Evolutionary conservation across 371 early-diverging fungal genomes (phyloP), one percentile per base, ranked within the genome.

Genomic region (Haplosporangium sp.): DNA sequence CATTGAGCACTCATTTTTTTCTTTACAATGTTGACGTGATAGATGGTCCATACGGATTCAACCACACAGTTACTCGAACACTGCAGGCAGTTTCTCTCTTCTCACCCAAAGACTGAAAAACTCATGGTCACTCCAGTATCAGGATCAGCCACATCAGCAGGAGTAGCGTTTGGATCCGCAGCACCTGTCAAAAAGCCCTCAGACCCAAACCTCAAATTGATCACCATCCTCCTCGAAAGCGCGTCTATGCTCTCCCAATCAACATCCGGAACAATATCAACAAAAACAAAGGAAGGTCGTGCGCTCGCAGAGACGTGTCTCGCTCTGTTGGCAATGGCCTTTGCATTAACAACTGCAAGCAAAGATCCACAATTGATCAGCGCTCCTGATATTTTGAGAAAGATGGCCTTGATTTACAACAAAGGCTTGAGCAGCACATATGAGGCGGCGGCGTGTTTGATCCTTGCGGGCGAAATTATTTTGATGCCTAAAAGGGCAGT

Each of bases 121-220:
- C 54, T 79, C 10, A 67, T 77, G 72, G 18, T 11, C 3, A 16
- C 58, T 6, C 41, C 63, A 11, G 18, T 40, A 36, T 36, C 47
- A 29, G 7, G n/a, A 43, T 13, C 55, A 55, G 6, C 62, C 13
- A 53, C 52, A 10, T 40, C 55, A n/a, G 12, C 57, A 37, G 1
- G 61, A 40, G 21, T 43, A 56, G 16, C 29, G 0, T 36, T 38
- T 2, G 46, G 20, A 54, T 11, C 61, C 18, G 21, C 37, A n/a
- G n/a, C 48, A 2, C 56, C 60, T 5, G 62, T 54, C 21, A 79
- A 68, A 37, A 79, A 79, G 51, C 62, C 69, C 12, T 11, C 73
- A 38, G 79, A 79, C 41, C 79, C 79, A 8, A 79, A 79, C n/a
- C 65, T 79, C 43, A 72, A 79, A 46, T 45, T 79, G 0, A 11